Base-by-base conservation (phyloP, 1,284 basidiomycete species). In the Microbotryum lychnidis-dioicae region DNA sequence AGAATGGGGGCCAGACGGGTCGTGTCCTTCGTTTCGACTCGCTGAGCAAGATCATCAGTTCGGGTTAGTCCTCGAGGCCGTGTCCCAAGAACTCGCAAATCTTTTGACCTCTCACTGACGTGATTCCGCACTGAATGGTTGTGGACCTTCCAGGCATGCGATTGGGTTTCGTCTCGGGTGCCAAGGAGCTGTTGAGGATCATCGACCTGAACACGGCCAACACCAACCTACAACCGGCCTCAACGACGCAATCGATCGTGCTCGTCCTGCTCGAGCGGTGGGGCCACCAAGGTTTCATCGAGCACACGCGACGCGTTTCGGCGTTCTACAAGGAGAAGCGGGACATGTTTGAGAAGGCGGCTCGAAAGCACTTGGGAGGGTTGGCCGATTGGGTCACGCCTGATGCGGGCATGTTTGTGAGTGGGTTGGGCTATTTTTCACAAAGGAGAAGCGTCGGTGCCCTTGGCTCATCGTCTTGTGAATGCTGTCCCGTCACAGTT, bases 21-120 rank as follows among this genome's bases (percentile, higher is more conserved):
- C 82, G 85, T n/a, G 89, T 92, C 10, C 65, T 92, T 27, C 82
- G 91, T 46, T 89, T 92, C 73, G 91, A 93, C 74, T 89, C 87
- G 73, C 80, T 96, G 64, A 89, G 87, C 60, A 97, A 97, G 79
- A 80, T 94, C 49, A 78, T 93, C 23, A 88, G 87, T 10, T 85
- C 86, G 18, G 90, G 89, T 56, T 65, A 75, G 65, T 69, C 58
- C 66, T 69, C 68, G 14, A 21, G 5, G 21, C 14, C 20, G 31
- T 12, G 29, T 14, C 47, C 45, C 23, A 54, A 45, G 7, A 8
- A 21, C 18, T 37, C 4, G 5, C 18, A 4, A 2, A 12, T 25
- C 12, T 20, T 2, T 25, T 12, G 31, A 7, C 20, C 21, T n/a
- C 10, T 47, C 6, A 7, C 33, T 61, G 37, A 42, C 37, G 18